These are phyloP conservation scores for Begonia masoniana DNA, from an alignment of 306 rosid genomes.

Conservation along the genomic window DNA sequence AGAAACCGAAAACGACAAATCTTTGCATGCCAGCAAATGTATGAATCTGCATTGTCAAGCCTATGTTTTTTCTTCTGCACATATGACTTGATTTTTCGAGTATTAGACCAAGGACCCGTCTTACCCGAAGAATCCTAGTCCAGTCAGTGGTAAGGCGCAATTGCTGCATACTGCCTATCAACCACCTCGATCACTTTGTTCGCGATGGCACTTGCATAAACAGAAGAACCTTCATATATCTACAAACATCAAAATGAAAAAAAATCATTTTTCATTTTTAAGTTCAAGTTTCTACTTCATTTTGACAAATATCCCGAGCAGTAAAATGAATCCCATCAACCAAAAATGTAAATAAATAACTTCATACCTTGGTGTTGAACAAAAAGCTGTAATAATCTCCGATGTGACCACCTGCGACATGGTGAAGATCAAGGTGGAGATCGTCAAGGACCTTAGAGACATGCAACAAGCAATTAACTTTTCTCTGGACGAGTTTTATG, in stretches of 20 bases:
- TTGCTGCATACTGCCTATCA: constrained; percentile 37
- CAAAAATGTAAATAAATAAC: no score
- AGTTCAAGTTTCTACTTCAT: no score
- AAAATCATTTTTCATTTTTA: not conserved
- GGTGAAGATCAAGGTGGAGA: constrained; percentile 68
- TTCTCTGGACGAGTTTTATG: constrained; percentile 61
- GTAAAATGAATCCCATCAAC: no score
- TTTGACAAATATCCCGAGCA: no score
- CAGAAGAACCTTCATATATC: constrained; percentile 49
- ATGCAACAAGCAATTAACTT: constrained; percentile 42
- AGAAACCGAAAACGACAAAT: no score
- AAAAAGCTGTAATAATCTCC: constrained; percentile 71
- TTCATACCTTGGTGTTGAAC: constrained; percentile 65
- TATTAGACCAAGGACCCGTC: no score
- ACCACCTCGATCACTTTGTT: constrained; percentile 41
- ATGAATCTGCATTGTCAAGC: no score
- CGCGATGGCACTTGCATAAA: constrained; percentile 47
- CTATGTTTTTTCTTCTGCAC: no score
- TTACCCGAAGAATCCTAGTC: no score
- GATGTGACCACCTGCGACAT: constrained; percentile 84
- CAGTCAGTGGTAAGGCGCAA: not conserved
- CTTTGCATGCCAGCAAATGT: no score
- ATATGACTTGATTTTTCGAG: no score
- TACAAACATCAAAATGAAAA: constrained; percentile 7
- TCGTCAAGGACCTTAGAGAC: constrained; percentile 56